Conservation (phyloP, 257 asterid species). For the Oldenlandia corymbosa region DNA sequence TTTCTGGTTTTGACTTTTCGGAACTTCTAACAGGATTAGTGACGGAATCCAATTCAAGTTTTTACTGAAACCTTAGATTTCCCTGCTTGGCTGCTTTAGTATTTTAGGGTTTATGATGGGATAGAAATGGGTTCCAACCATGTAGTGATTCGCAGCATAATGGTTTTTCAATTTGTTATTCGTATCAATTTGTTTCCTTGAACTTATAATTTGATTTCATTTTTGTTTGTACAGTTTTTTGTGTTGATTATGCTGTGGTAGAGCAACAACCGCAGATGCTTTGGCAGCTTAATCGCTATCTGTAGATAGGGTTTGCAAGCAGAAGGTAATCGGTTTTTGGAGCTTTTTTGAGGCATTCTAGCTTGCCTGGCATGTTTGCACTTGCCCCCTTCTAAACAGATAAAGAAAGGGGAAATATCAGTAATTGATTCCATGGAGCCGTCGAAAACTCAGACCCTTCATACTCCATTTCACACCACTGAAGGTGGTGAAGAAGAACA, state of each 20-base stretch:
- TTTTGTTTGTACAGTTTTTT: slow-evolving; percentile 4
- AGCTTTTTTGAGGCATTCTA: slow-evolving; percentile 26
- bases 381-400: slow-evolving; percentile 23
- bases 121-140: background rate
- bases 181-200: background rate
- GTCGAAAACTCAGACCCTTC: slow-evolving; percentile 31
- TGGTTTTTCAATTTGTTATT: background rate
- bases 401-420: slow-evolving; percentile 18
- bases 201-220: background rate
- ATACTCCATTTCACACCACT: slow-evolving; percentile 29
- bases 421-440: slow-evolving; percentile 46
- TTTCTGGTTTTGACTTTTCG: background rate
- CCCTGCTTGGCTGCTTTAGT: background rate
- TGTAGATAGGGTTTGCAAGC: slow-evolving; percentile 1
- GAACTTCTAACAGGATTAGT: background rate
- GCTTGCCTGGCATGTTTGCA: slow-evolving; percentile 29
- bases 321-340: slow-evolving; percentile 34
- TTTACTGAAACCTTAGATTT: background rate
- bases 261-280: background rate
- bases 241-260: background rate
- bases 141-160: background rate
- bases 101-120: slow-evolving; percentile 5
- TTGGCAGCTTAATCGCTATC: background rate
- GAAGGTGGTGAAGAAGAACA: slow-evolving; percentile 40
- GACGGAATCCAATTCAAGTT: background rate